Base-by-base conservation (phyloP, 768 basidiomycete species). In the Auriscalpium orientale region DNA sequence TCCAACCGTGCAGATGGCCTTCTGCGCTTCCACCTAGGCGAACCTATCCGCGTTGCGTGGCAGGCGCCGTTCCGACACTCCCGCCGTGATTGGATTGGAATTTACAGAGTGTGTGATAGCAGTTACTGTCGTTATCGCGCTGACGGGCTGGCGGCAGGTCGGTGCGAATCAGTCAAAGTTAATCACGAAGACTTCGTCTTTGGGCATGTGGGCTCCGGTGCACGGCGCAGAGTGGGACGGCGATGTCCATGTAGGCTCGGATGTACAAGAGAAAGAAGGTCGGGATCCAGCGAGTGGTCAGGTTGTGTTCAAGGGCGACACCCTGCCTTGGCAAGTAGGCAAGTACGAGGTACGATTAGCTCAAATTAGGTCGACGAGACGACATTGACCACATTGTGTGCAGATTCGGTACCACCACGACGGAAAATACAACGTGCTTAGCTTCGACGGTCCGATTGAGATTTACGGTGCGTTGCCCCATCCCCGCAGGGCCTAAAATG, bases 371-470 rank as follows among this genome's bases (percentile, higher is more conserved):
- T 28, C 5, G 28, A 28, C 28, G 28, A 4, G 28, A 28, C 28
- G 28, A 28, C 2, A 28, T 7, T 28, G 28, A 28, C 15, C 16
- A 35, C 20, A 16, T 13, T 5, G 46, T 49, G 28, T 58, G 43
- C 13, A 89, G 88, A 76, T 88, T 57, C 85, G 92, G 3, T 95
- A 94, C 67, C 97, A 99, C 65, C 95, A 98, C 65, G 92, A 97
- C 68, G 94, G 93, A 49, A 98, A 95, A 69, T 90, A 99, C 71
- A 97, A 94, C 69, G 97, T 98, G 55, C 88, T 98, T 81, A 82
- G 84, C 53, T 66, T 87, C 52, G 84, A 89, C 49, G 89, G 86
- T 2, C 91, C 93, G 8, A 74, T 98, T 56, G 92, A 97, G 67
- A 85, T 99, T 35, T 91, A 84, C 58, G 89, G 95, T 93, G 88